Evolutionary conservation across 2,329 filamentous ascomycete genomes (phyloP), one percentile per base, ranked within the genome.

Genomic region (Penicillium sp.): DNA sequence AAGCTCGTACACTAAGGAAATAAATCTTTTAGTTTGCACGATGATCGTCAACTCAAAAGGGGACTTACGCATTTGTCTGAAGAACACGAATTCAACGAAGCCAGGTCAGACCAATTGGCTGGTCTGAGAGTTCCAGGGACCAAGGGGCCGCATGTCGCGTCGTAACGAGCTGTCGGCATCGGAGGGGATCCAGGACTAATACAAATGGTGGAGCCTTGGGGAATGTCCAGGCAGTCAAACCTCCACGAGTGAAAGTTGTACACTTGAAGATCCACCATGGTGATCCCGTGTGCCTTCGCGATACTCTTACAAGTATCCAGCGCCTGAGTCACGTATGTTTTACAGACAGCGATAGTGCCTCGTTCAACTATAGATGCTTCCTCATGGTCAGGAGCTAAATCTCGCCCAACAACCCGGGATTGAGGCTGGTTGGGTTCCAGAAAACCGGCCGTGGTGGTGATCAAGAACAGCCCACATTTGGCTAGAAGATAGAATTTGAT

Each of bases 111-210:
- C n/a, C 73, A 76, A 13, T 71, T 66, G 0, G 67, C 16, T 0
- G 80, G 76, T 11, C 65, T 51, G 10, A 65, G 52, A 0, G 80
- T 81, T 0, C 79, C 78, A 4, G 75, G 74, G 0, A 77, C 73
- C 48, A 78, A 73, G 1, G 83, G 83, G 0, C 83, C 83, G 65
- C 83, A 83, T 0, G 75, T 62, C 13, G 78, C 77, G 51, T 78
- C 75, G 0, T 68, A 30, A 2, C 80, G 63, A 1, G 71, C 59
- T 1, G 75, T 70, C 1, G 81, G 81, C 69, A 82, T 75, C 0
- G 80, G 79, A 6, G 79, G 73, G 1, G 58, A 62, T 4, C 81
- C 81, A 0, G 65, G 62, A 59, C 78, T 79, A 0, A 82, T 64
- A 59, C 81, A 83, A 4, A 82, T 77, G 13, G 67, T 69, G 1